These are phyloP conservation scores for Aspergillus awamori DNA, from an alignment of 2,329 filamentous ascomycete genomes.

Conservation along the genomic window DNA sequence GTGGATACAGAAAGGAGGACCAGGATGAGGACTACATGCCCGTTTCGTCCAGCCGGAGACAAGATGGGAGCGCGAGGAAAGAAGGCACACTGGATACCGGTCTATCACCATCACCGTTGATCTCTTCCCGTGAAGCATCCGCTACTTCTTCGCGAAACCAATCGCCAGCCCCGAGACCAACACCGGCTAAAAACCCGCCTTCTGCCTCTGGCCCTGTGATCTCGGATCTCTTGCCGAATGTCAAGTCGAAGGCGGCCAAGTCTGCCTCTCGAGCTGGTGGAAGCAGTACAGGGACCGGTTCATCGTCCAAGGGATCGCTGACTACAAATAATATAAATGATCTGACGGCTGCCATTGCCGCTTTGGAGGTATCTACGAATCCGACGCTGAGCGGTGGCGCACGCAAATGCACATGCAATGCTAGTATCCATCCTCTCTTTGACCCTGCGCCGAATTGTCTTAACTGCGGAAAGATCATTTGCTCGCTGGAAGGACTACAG, in stretches of 20 bases:
- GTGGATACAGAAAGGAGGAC: slow-evolving; percentile 75
- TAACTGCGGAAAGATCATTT: slow-evolving; percentile 91
- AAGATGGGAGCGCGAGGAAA: slow-evolving; percentile 20
- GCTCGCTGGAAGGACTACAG: slow-evolving; percentile 88
- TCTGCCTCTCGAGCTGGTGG: slow-evolving; percentile 70
- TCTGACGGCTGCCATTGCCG: slow-evolving; percentile 76
- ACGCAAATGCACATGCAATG: slow-evolving; percentile 83
- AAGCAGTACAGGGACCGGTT: slow-evolving; percentile 60
- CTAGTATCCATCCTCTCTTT: slow-evolving; percentile 81
- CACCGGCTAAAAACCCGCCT: slow-evolving; percentile 54
- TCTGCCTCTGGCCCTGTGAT: slow-evolving; percentile 78
- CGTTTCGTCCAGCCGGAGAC: slow-evolving; percentile 43
- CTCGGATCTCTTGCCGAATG: slow-evolving; percentile 69
- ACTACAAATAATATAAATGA: slow-evolving; percentile 57
- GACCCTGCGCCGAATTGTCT: slow-evolving; percentile 92
- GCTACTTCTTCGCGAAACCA: slow-evolving; percentile 50
- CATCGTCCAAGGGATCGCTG: slow-evolving; percentile 59
- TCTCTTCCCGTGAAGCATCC: slow-evolving; percentile 45
- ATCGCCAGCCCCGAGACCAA: slow-evolving; percentile 38
- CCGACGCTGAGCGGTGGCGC: slow-evolving; percentile 64
- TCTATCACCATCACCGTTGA: slow-evolving; percentile 31
- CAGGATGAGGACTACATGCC: slow-evolving; percentile 73
- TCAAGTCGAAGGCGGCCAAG: slow-evolving; percentile 60
- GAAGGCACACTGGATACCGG: slow-evolving; percentile 26
- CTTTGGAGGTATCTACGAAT: slow-evolving; percentile 90